Base-by-base conservation (phyloP, 2,329 filamentous ascomycete genomes). In the Cucurbitaria berberidis region DNA sequence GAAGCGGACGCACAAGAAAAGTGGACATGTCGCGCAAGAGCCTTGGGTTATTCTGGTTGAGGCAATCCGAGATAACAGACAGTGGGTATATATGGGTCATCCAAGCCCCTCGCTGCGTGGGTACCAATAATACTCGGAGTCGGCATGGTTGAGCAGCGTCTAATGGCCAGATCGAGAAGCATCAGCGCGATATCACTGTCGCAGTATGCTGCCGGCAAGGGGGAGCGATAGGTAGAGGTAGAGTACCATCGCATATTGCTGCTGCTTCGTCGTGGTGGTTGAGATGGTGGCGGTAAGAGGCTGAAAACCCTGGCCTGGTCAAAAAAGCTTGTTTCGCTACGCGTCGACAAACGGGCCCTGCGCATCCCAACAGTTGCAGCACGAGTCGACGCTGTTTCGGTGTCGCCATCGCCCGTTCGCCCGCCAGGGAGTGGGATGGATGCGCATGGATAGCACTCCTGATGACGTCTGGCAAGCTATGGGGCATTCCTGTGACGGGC, bases 81-180 rank as follows among this genome's bases (percentile, higher is more conserved):
- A 62, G 68, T 72, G 69, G 68, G 64, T 71, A 72, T 58, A 70
- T 65, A 53, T 69, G 69, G 69, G 67, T 53, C 68, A 47, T 53
- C 63, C 57, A 62, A 65, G 59, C 59, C 61, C 62, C 57, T 43
- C 55, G 57, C 53, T 63, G 58, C 64, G 64, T 55, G 48, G 58
- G 51, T 39, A 51, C 68, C 69, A 72, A 73, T 72, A 58, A 50
- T 63, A 45, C 47, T 34, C n/a, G n/a, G n/a, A n/a, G n/a, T n/a
- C n/a, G n/a, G n/a, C n/a, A n/a, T n/a, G n/a, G n/a, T n/a, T n/a
- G n/a, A n/a, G n/a, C n/a, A n/a, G n/a, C n/a, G n/a, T n/a, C n/a
- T n/a, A n/a, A 44, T 45, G 42, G 36, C 40, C 39, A 40, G 53
- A 56, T 62, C 57, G 56, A 61, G 55, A 62, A 57, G 48, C 38